phyloP scores from a whole-genome alignment of 2,329 filamentous ascomycete genomes.

The Colletotrichum tanaceti region DNA sequence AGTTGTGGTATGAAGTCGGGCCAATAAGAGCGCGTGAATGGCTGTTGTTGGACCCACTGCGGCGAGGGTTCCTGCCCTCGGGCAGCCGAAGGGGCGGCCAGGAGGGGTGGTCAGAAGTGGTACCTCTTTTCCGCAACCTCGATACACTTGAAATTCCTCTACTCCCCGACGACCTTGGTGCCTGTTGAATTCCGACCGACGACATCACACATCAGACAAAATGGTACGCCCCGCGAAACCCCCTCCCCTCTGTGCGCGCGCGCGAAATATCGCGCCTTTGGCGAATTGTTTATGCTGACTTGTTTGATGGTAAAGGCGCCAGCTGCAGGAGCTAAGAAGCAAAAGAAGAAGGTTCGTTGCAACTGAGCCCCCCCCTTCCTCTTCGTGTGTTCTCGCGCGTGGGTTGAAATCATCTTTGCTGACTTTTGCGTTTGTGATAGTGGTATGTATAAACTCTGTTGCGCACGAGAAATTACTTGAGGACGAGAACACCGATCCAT shows the following conservation, averaged over 20 bases:
- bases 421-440: slow-evolving; percentile 40
- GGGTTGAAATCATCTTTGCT: slow-evolving; percentile 18
- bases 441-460: slow-evolving; percentile 48
- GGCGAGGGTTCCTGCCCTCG: slow-evolving; percentile 56
- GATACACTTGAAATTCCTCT: slow-evolving; percentile 32
- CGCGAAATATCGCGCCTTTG: neutral
- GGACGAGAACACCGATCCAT: slow-evolving; percentile 20
- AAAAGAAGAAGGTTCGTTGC: slow-evolving; percentile 58
- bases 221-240: slow-evolving; percentile 33
- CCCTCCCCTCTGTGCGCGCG: slow-evolving; percentile 7
- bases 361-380: neutral
- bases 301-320: slow-evolving; percentile 49
- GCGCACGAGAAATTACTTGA: slow-evolving; percentile 13
- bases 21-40: slow-evolving; percentile 52
- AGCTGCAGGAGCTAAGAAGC: slow-evolving; percentile 62
- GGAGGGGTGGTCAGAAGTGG: slow-evolving; percentile 35
- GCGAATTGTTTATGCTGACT: slow-evolving; percentile 25
- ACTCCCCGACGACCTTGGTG: slow-evolving; percentile 35
- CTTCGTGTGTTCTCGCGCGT: neutral
- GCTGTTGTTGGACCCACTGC: slow-evolving; percentile 46
- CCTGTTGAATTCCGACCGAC: slow-evolving; percentile 38
- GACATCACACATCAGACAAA: slow-evolving; percentile 41
- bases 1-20: slow-evolving; percentile 48
- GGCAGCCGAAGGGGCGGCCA: slow-evolving; percentile 29
- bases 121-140: slow-evolving; percentile 28